These are phyloP conservation scores for Salvia sclarea DNA, from an alignment of 305 asterid species.

Conservation along the genomic window DNA sequence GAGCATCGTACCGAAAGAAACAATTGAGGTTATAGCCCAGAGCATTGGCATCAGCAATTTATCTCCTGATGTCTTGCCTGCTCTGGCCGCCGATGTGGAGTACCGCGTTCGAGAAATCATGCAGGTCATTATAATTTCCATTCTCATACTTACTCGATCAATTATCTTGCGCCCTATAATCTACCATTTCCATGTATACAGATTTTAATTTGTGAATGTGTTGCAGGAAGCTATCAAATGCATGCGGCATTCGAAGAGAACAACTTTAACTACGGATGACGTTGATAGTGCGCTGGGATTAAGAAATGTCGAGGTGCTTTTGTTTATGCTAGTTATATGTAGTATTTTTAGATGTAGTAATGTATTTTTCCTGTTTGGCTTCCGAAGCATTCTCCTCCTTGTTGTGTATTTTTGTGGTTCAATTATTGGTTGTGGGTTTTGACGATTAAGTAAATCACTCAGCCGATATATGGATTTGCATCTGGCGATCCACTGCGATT, in stretches of 20 bases:
- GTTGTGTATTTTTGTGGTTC: conserved; percentile 1
- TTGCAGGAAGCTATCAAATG: conserved; percentile 90
- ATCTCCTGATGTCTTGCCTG: conserved; percentile 80
- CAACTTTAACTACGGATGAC: conserved; percentile 82
- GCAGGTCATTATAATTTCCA: conserved; percentile 59
- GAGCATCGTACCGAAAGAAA: conserved; percentile 83
- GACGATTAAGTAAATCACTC: conserved; percentile 27
- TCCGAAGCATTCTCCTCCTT: not conserved
- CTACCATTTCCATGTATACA: not conserved
- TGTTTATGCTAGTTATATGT: not conserved
- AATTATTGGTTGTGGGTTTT: conserved; percentile 28
- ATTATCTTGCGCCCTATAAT: not conserved
- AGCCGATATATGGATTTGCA: conserved; percentile 94
- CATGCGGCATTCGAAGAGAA: conserved; percentile 95
- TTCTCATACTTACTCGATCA: not conserved
- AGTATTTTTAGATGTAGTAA: not conserved
- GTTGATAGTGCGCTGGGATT: conserved; percentile 89
- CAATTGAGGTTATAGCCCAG: conserved; percentile 90
- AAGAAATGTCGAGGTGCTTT: conserved; percentile 87
- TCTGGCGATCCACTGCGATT: conserved; percentile 85
- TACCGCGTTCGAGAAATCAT: conserved; percentile 90
- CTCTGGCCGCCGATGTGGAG: conserved; percentile 92
- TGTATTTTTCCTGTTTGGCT: conserved; percentile 3
- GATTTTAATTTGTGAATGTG: conserved; percentile 26
- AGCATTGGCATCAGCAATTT: conserved; percentile 81